Evolutionary conservation across 108 stramenopile genomes (phyloP).

Genomic region (Pseudonitzschia multiseries): DNA sequence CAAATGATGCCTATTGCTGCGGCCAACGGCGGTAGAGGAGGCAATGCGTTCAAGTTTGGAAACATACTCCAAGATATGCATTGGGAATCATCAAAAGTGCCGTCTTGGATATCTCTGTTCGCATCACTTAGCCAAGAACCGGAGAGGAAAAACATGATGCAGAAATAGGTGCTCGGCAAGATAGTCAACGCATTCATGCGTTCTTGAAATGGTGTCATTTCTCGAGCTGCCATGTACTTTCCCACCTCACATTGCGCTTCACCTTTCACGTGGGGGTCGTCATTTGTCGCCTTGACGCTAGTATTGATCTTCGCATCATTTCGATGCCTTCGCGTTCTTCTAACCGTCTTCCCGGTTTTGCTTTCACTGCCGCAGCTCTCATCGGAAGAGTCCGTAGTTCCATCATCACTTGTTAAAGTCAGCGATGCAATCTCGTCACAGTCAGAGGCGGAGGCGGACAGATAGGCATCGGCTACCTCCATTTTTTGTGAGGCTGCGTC

Average conservation of each 20-base stretch:
- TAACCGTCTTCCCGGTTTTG: neutral
- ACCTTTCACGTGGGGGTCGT: neutral
- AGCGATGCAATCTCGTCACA: neutral
- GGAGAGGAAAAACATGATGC: constrained; percentile 53
- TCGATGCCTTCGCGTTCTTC: neutral
- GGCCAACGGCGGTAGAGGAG: constrained; percentile 55
- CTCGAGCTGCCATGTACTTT: constrained; percentile 49
- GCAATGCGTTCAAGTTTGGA: constrained; percentile 62
- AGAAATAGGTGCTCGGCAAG: constrained; percentile 55
- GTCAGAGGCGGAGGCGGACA: neutral
- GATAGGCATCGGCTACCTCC: neutral
- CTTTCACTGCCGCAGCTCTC: neutral
- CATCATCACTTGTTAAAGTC: neutral
- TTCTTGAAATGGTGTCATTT: constrained; percentile 78
- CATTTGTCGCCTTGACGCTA: neutral
- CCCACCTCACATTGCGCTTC: constrained; percentile 22
- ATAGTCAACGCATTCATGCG: constrained; percentile 72
- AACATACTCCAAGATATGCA: constrained; percentile 46
- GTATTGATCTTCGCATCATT: neutral
- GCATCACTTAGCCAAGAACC: constrained; percentile 50
- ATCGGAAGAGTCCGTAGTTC: constrained; percentile 1
- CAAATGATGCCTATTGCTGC: constrained; percentile 48
- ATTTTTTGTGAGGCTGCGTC: neutral
- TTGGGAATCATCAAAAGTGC: constrained; percentile 26
- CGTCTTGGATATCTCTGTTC: constrained; percentile 17